Conservation (phyloP, 345 rosid genomes). For the Eucalyptus pauciflora region DNA sequence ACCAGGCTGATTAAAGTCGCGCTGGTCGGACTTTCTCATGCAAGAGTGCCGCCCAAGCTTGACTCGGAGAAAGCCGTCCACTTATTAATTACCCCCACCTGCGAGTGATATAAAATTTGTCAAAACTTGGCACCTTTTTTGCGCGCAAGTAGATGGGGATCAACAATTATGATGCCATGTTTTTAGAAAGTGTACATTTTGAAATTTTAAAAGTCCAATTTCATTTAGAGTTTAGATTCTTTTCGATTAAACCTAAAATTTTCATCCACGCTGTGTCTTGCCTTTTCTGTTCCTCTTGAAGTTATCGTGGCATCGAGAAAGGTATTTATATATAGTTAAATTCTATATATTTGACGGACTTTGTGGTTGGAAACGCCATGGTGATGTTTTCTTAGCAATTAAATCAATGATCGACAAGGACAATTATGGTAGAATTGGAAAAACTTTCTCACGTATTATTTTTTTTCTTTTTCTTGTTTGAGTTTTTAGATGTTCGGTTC, state of each 20-base stretch:
- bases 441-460: not conserved
- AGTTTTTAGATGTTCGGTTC: not conserved
- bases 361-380: not conserved
- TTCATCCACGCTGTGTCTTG: not conserved
- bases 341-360: not conserved
- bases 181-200: not conserved
- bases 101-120: not conserved
- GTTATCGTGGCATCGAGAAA: accelerated
- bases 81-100: not conserved
- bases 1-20: not conserved
- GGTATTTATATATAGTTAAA: not conserved
- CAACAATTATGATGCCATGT: not conserved
- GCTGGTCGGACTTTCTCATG: not conserved
- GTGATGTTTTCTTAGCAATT: not conserved
- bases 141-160: not conserved
- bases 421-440: not conserved
- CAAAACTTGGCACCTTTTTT: not conserved
- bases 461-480: not conserved
- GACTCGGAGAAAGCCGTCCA: not conserved
- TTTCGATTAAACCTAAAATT: not conserved
- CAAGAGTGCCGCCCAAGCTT: not conserved
- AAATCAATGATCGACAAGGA: not conserved
- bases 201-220: not conserved
- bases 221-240: not conserved
- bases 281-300: not conserved